These are phyloP conservation scores for Apophysomyces sp. DNA, from an alignment of 371 early-diverging fungal species.

Conservation along the genomic window DNA sequence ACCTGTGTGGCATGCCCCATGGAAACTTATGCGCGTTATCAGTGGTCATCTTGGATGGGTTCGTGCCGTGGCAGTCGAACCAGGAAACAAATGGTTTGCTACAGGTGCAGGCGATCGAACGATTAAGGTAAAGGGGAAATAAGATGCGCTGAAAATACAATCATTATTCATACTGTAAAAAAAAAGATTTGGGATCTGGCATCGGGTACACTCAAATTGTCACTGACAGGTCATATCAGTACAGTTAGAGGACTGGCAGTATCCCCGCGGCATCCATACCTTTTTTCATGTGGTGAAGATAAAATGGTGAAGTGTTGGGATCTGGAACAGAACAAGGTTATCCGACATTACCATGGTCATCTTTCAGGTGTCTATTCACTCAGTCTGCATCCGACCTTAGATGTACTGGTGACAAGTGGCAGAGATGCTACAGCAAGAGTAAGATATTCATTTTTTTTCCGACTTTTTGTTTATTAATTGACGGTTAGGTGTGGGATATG, in stretches of 20 bases:
- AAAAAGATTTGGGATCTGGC: slow-evolving; percentile 95
- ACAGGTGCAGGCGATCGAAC: slow-evolving; percentile 96
- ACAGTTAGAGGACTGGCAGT: slow-evolving; percentile 93
- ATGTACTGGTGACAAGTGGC: slow-evolving; percentile 92
- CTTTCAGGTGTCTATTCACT: slow-evolving; percentile 90
- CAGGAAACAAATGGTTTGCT: slow-evolving; percentile 96
- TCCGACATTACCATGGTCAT: slow-evolving; percentile 98
- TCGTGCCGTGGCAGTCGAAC: slow-evolving; percentile 89
- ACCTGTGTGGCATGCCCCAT: slow-evolving; percentile 97
- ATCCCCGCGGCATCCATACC: slow-evolving; percentile 91
- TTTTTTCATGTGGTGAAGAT: slow-evolving; percentile 96
- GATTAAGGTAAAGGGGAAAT: slow-evolving; percentile 74
- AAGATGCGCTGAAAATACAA: neutral
- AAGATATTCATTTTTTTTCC: slow-evolving; percentile 14
- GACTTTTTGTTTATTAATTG: neutral
- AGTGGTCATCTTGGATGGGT: slow-evolving; percentile 98
- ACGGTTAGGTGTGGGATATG: slow-evolving; percentile 90
- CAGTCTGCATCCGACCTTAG: slow-evolving; percentile 91
- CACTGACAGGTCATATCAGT: slow-evolving; percentile 96
- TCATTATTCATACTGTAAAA: slow-evolving; percentile 13
- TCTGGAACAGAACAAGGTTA: slow-evolving; percentile 95
- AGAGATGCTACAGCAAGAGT: slow-evolving; percentile 94
- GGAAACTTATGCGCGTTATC: slow-evolving; percentile 97
- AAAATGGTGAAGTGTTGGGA: slow-evolving; percentile 99
- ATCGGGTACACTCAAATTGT: slow-evolving; percentile 91